Conservation (phyloP, 2,329 filamentous ascomycete genomes). For the Apiospora aurea region DNA sequence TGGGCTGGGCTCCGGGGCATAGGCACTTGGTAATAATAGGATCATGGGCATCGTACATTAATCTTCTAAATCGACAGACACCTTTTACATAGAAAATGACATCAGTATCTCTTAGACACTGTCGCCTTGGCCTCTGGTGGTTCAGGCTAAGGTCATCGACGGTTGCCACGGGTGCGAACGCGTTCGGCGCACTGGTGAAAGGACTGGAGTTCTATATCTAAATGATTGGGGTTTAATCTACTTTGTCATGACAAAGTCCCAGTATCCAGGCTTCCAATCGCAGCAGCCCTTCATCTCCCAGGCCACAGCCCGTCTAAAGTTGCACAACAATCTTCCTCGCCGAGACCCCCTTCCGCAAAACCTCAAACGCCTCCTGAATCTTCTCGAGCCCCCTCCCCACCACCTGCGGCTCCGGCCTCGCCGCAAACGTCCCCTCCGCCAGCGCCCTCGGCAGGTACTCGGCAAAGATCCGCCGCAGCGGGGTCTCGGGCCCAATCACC, state of each 20-base stretch:
- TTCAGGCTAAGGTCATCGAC: no score
- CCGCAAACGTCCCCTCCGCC: constrained; percentile 42
- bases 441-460: constrained; percentile 49
- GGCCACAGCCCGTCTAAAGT: neutral
- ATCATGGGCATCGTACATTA: no score
- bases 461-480: constrained; percentile 44
- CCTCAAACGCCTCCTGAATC: constrained; percentile 49
- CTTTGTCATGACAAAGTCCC: neutral
- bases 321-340: constrained; percentile 51
- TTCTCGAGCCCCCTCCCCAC: constrained; percentile 50
- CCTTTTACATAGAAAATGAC: no score
- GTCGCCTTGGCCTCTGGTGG: no score
- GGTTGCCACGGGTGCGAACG: no score
- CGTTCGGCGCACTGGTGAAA: no score
- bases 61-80: no score
- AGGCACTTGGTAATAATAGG: no score
- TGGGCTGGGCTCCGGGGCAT: no score
- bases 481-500: constrained; percentile 37
- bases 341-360: constrained; percentile 47
- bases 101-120: no score
- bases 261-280: fast-evolving
- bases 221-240: no score
- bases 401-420: constrained; percentile 48
- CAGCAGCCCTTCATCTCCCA: neutral
- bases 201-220: no score